These are phyloP conservation scores for Globisporangium splendens DNA, from an alignment of 352 stramenopile species.

Conservation along the genomic window DNA sequence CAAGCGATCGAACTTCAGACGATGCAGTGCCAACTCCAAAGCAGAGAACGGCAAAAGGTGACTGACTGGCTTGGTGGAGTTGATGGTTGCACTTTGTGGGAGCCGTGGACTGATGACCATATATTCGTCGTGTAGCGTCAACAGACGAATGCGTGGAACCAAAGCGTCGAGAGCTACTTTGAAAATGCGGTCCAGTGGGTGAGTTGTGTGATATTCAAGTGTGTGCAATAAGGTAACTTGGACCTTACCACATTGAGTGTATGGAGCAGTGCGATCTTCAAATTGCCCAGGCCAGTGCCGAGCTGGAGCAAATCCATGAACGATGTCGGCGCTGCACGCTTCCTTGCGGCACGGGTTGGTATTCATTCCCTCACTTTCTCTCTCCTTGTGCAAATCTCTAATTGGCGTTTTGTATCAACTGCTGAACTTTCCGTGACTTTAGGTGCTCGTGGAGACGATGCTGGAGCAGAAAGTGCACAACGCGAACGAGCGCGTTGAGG, in stretches of 20 bases:
- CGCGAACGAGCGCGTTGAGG: slow-evolving; percentile 27
- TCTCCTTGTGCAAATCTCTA: too few species aligned
- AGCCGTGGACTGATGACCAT: not conserved
- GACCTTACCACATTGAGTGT: slow-evolving; percentile 1
- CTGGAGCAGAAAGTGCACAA: slow-evolving; percentile 62
- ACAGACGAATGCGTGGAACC: slow-evolving; percentile 17
- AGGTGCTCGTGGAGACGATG: slow-evolving; percentile 55
- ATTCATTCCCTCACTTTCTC: too few species aligned
- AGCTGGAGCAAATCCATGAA: slow-evolving; percentile 49
- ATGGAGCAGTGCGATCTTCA: slow-evolving; percentile 42
- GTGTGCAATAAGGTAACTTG: not conserved
- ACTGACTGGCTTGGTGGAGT: slow-evolving; percentile 1
- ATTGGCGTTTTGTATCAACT: not conserved
- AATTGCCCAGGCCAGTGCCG: slow-evolving; percentile 28
- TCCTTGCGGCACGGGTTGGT: slow-evolving; percentile 44
- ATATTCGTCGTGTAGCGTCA: slow-evolving; percentile 10
- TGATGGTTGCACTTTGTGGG: not conserved
- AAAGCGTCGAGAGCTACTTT: slow-evolving; percentile 32
- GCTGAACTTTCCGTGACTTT: not conserved
- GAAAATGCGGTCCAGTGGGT: slow-evolving; percentile 25
- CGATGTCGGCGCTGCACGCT: slow-evolving; percentile 38
- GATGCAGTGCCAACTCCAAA: slow-evolving; percentile 13
- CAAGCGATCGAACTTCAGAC: slow-evolving; percentile 6
- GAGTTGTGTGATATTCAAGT: not conserved
- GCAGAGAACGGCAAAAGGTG: slow-evolving; percentile 22